Percentiles rank a stretch among this genome's conserved stretches.
These are phyloP conservation scores for Pseudocercospora fijiensis DNA, from an alignment of 2,329 filamentous ascomycete genomes.

Conservation along the genomic window DNA sequence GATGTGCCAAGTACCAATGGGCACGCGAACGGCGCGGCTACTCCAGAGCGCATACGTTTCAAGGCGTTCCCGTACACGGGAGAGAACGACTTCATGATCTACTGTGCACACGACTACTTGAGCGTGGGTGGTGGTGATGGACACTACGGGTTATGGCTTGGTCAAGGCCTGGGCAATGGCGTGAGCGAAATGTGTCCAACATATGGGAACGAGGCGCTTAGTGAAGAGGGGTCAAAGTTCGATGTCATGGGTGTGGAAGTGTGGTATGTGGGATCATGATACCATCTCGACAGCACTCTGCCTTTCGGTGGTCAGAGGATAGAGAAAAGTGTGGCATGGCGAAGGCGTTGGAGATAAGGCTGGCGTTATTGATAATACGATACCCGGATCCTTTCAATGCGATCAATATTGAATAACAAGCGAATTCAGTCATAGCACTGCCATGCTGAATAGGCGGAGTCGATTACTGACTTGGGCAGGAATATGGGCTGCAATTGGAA, in stretches of 20 bases:
- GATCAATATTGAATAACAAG: not conserved
- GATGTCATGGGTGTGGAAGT: conserved; percentile 86
- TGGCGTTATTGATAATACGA: conserved; percentile 5
- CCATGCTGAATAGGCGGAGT: not conserved
- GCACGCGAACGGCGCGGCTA: conserved; percentile 41
- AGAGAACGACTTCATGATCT: conserved; percentile 93
- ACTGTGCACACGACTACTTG: conserved; percentile 81
- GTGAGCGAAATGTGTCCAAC: conserved; percentile 82
- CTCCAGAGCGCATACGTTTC: conserved; percentile 79
- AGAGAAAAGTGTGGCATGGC: conserved; percentile 2
- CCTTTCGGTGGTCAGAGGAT: not conserved
- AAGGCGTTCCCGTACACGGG: conserved; percentile 97
- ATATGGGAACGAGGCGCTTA: conserved; percentile 91
- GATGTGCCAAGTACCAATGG: conserved; percentile 27
- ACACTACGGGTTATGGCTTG: conserved; percentile 89
- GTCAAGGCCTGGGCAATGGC: conserved; percentile 78
- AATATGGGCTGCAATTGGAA: not conserved
- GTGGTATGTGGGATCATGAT: conserved; percentile 75
- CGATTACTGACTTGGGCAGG: not conserved
- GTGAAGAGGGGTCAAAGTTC: conserved; percentile 90
- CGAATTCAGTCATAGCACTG: not conserved
- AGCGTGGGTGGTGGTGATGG: conserved; percentile 85
- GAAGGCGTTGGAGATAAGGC: not conserved
- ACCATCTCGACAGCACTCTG: not conserved
- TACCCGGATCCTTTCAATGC: not conserved